Evolutionary conservation across 2,329 filamentous ascomycete species (phyloP).

Genomic region (Hypoxylon sp.): DNA sequence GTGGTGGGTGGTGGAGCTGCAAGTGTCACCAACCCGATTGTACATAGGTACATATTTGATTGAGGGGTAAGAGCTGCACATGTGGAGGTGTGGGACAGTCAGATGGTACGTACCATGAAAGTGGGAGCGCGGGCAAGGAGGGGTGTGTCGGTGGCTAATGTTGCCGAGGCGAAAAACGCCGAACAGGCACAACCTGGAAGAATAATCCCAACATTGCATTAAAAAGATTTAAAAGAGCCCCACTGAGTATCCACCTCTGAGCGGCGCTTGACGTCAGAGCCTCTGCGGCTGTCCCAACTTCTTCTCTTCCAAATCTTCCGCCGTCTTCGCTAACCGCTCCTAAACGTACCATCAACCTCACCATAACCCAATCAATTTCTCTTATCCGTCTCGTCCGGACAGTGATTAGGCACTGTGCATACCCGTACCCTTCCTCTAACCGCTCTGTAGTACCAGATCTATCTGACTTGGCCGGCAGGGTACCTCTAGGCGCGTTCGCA

Average conservation of each 20-base stretch:
- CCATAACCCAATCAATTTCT: constrained; percentile 1
- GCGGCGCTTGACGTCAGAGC: constrained; percentile 40
- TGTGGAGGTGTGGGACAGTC: neutral
- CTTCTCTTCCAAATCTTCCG: constrained; percentile 23
- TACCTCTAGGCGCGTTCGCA: constrained; percentile 18
- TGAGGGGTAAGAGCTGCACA: too few relatives aligned
- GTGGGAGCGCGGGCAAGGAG: neutral
- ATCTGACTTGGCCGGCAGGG: constrained; percentile 16
- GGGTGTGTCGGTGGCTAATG: constrained; percentile 25
- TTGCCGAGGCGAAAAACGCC: constrained; percentile 36
- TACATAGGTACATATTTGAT: neutral
- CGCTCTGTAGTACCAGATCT: constrained; percentile 29
- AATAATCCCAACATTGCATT: constrained; percentile 19
- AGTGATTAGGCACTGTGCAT: constrained; percentile 20
- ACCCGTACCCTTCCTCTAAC: constrained; percentile 33
- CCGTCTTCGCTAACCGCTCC: constrained; percentile 20
- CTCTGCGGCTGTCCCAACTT: constrained; percentile 39
- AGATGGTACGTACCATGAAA: constrained; percentile 6
- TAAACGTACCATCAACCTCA: neutral
- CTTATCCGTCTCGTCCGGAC: constrained; percentile 11
- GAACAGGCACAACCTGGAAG: constrained; percentile 37
- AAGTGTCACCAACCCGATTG: neutral
- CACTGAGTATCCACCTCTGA: constrained; percentile 29
- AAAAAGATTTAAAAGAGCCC: constrained; percentile 27
- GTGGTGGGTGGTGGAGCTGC: too few relatives aligned